Evolutionary conservation across 345 rosid species (phyloP), one percentile per base, ranked within the genome.

Genomic region (Boechera stricta): DNA sequence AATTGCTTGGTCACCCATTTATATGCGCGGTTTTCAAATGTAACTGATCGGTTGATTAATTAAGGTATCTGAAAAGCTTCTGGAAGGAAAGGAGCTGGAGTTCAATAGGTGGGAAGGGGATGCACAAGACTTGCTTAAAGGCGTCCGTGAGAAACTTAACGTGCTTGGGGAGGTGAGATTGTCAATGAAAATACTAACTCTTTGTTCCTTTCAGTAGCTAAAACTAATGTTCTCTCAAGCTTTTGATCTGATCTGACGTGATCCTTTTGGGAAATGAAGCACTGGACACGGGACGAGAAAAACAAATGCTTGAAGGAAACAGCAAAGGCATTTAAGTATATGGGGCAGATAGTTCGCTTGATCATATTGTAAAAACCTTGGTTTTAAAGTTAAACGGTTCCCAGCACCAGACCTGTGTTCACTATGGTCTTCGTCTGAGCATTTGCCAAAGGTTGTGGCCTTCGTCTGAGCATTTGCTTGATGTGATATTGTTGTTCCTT

Each of bases 271-370:
- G 21, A 11, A 75, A 78, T 80, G 85, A 87, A 94, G 97, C 89
- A 92, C 71, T 94, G 97, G 97, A 64, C 85, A 44, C 89, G 98
- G 73, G 88, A 88, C 62, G 89, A 85, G 71, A 90, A 81, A 69
- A 89, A 90, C 86, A 90, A 85, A 83, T 89, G 97, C 87, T 82
- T 94, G 78, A 92, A 77, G 83, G 97, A 92, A 84, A 85, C 91
- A 21, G 74, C 89, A 18, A 94, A 90, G 83, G 80, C 95, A 5
- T 94, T 87, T 78, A 90, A 79, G 79, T 84, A 71, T 75, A 67
- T 88, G 88, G 97, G 97, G 32, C 93, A 94, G 82, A 91, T 94
- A 56, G 82, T 92, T 61, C 86, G 98, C 73, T 78, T 89, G 87
- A 87, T 94, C 74, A 82, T 90, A 81, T 75, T 84, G 65, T 90